Base-by-base conservation (phyloP, 23 red algal genomes). In the Pyropia yezoensis region DNA sequence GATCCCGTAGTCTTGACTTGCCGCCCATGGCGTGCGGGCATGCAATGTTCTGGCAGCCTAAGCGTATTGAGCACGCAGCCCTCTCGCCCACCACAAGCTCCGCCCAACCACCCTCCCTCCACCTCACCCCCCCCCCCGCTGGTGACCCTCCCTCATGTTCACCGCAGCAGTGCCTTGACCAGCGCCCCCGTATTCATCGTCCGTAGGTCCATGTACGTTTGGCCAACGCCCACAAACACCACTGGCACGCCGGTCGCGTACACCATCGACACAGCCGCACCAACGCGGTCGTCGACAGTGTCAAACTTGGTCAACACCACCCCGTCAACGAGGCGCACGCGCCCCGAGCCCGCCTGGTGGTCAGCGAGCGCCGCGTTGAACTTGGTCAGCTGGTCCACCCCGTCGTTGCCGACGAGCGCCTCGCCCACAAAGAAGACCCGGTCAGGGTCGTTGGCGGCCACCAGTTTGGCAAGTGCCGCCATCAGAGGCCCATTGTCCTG, bases 401-500 rank as follows among this genome's bases (percentile, higher is more conserved):
- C 94, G 39, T 98, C 94, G 76, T 98, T 98, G 14, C 94, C 94
- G 15, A 90, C 94, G 21, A 98, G 67, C 28, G 94, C 94, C 70
- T 98, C 94, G 34, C 94, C 94, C 18, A 98, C 94, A 61, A 98
- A 98, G 29, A 98, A 57, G 21, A 98, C 15, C 21, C 94, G 71
- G 51, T 98, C 94, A 18, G 94, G 94, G 16, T 70, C 59, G 66
- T 89, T 89, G 18, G 71, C 53, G 25, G 64, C 27, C 13, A 98
- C 87, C 2, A 98, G 80, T 54, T 87, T 87, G 33, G 94, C 73
- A 33, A 98, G 80, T 21, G 94, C 86, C 13, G 73, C 18, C 94
- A 98, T 98, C 22, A 98, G 73, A 56, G 94, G 94, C 39, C 88
- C 94, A 60, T 98, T 98, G 63, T 98, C 62, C 71, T 98, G 94